These are phyloP conservation scores for Diaporthe citri DNA, from an alignment of 2,329 filamentous ascomycete genomes.

Conservation along the genomic window DNA sequence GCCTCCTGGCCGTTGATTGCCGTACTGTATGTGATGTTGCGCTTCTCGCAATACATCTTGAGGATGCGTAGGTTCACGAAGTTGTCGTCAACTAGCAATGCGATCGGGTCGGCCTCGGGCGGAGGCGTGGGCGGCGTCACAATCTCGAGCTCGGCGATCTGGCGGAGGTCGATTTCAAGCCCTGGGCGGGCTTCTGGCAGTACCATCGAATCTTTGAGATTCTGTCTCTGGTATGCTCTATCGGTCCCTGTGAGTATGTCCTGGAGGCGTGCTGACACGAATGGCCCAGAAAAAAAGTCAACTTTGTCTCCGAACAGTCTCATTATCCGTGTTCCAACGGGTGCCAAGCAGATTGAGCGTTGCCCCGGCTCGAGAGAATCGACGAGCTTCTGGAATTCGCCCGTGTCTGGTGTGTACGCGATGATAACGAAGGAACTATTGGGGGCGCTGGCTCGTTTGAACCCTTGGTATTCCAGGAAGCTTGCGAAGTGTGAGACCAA, in stretches of 20 bases:
- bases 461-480: constrained; percentile 9
- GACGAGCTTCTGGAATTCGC: not conserved
- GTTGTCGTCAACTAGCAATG: constrained; percentile 62
- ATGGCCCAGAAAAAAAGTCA: constrained; percentile 9
- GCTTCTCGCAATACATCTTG: constrained; percentile 59
- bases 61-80: constrained; percentile 62
- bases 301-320: not conserved
- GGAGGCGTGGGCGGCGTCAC: not conserved
- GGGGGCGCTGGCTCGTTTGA: not conserved
- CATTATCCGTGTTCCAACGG: not conserved
- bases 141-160: constrained; percentile 1
- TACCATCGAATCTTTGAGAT: not conserved
- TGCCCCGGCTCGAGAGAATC: not conserved
- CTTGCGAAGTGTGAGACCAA: constrained; percentile 10
- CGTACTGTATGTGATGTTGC: constrained; percentile 55
- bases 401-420: constrained; percentile 1
- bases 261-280: constrained; percentile 1
- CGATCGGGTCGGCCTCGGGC: constrained; percentile 39
- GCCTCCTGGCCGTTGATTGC: constrained; percentile 60
- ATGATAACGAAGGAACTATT: not conserved
- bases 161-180: not conserved
- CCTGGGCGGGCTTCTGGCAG: not conserved
- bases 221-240: not conserved
- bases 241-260: constrained; percentile 8
- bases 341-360: constrained; percentile 1